phyloP scores from a whole-genome alignment of 1,139 yeast genomes.

The Saccharomyces hybrid region DNA sequence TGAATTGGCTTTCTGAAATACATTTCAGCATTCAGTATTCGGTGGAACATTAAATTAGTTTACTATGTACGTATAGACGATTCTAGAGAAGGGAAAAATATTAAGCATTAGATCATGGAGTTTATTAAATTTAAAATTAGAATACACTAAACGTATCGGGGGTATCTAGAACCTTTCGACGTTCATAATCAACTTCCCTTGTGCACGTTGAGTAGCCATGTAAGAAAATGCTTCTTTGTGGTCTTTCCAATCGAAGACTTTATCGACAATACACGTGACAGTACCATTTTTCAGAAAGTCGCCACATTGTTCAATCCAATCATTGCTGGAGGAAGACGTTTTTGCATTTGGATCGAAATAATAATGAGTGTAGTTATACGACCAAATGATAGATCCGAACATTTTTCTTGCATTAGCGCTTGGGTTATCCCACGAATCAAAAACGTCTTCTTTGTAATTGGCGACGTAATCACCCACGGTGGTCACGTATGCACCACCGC shows the following conservation, averaged over 20 bases:
- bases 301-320: slow-evolving; percentile 34
- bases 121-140: not conserved
- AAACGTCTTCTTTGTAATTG: slow-evolving; percentile 33
- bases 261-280: slow-evolving; percentile 44
- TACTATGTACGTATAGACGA: not conserved
- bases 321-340: slow-evolving; percentile 19
- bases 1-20: not conserved
- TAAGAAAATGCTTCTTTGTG: slow-evolving; percentile 45
- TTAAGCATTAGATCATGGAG: not conserved
- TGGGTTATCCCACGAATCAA: slow-evolving; percentile 34
- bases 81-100: not conserved
- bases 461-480: slow-evolving; percentile 48
- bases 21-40: not conserved
- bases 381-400: slow-evolving; percentile 32
- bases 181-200: slow-evolving; percentile 55
- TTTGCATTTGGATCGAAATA: slow-evolving; percentile 31
- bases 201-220: slow-evolving; percentile 44
- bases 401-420: slow-evolving; percentile 35
- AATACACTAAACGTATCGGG: not conserved
- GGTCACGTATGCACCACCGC: slow-evolving; percentile 44
- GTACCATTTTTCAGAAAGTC: slow-evolving; percentile 40
- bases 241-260: slow-evolving; percentile 46
- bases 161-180: slow-evolving; percentile 32
- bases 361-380: slow-evolving; percentile 33
- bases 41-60: not conserved